Evolutionary conservation across 1,284 basidiomycete species (phyloP), one percentile per base, ranked within the genome.

Genomic region (Thelephora terrestris): DNA sequence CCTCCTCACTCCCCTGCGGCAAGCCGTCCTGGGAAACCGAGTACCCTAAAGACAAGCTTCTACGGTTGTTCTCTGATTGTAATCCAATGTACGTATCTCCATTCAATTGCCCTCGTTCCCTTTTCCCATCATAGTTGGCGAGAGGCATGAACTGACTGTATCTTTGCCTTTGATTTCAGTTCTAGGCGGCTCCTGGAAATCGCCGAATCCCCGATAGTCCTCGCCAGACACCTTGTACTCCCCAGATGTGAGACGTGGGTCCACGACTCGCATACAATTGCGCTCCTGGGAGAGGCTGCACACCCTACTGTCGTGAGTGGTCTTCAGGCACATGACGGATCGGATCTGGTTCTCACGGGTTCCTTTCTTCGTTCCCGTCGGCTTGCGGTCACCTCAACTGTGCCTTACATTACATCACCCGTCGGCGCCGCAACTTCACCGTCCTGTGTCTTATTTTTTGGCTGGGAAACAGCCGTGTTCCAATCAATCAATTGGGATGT

Each of bases 1-100:
- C 66, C 53, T 81, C 29, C 67, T 85, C 37, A 68, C 72, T 0
- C 76, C 74, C 2, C 71, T 85, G 1, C 74, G 85, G 20, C 59
- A 63, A 7, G 64, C 65, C 3, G 55, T 66, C 1, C 53, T 58
- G 29, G 29, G 29, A 32, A 32, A 32, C 29, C 29, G 7, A 9
- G 14, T 32, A 12, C 7, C 9, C 29, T 12, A 32, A 32, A 12
- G 29, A 32, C 6, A 32, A 32, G 29, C 29, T 32, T 32, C 7
- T 32, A 10, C 3, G 12, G 5, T 14, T 32, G 7, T 32, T 10
- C 12, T 32, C 29, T 12, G 29, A 32, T 12, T 32, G 29, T 32
- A 32, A 32, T 14, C 5, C 29, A 6, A 12, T 32, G 29, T 32
- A 32, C 29, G 29, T 10, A 14, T 32, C 14, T 14, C 14, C 29